Evolutionary conservation across 768 basidiomycete species (phyloP).

Genomic region (Kwoniella botswanensis): DNA sequence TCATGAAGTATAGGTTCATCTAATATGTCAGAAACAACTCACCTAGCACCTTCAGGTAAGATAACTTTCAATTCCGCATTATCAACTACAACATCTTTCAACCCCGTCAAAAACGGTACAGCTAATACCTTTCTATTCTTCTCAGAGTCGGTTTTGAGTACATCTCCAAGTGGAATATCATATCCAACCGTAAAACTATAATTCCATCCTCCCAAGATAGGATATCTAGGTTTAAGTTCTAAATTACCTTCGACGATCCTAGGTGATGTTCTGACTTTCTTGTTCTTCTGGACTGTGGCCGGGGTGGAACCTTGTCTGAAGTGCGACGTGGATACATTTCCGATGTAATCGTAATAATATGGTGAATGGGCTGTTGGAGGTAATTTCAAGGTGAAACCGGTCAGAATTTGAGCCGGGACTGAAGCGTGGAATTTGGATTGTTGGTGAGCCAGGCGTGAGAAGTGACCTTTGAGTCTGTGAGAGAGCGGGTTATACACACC

Average conservation of each 20-base stretch:
- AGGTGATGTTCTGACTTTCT: slow-evolving; percentile 30
- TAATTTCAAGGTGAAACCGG: slow-evolving; percentile 75
- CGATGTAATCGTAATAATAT: slow-evolving; percentile 90
- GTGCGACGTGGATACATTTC: slow-evolving; percentile 93
- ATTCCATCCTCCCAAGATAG: slow-evolving; percentile 95
- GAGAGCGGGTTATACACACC: neutral
- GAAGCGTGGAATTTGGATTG: slow-evolving; percentile 71
- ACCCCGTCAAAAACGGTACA: slow-evolving; percentile 81
- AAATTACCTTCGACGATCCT: slow-evolving; percentile 65
- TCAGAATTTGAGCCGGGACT: slow-evolving; percentile 68
- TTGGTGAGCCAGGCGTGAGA: slow-evolving; percentile 89
- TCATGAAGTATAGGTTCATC: neutral
- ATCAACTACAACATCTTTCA: slow-evolving; percentile 73
- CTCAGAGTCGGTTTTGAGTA: slow-evolving; percentile 71
- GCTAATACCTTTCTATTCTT: slow-evolving; percentile 69
- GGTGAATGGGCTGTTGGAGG: slow-evolving; percentile 79
- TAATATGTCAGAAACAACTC: slow-evolving; percentile 57
- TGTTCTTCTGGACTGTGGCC: slow-evolving; percentile 19
- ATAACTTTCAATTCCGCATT: slow-evolving; percentile 78
- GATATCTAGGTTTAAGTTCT: slow-evolving; percentile 87
- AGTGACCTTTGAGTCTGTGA: slow-evolving; percentile 86
- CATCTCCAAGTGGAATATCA: slow-evolving; percentile 75
- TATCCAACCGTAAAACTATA: slow-evolving; percentile 93
- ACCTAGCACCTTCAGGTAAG: slow-evolving; percentile 95
- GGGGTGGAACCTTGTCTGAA: slow-evolving; percentile 66